Conservation (phyloP, 225 moss, liverwort and hornwort species). For the Lunularia cruciata region DNA sequence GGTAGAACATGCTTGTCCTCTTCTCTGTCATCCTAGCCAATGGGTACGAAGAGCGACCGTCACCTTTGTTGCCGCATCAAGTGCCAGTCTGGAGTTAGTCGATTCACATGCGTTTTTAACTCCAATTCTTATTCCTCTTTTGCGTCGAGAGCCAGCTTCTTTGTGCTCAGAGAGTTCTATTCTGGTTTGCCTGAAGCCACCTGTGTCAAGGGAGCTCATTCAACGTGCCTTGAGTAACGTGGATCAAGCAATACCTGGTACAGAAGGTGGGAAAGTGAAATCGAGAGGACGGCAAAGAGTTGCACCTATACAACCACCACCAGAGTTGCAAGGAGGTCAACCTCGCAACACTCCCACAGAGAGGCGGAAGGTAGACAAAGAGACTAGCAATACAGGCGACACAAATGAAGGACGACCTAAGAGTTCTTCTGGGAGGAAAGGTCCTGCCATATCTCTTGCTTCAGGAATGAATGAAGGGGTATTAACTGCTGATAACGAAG, state of each 20-base stretch:
- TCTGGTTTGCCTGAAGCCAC: slow-evolving; percentile 88
- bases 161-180: slow-evolving; percentile 77
- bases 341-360: slow-evolving; percentile 37
- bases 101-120: slow-evolving; percentile 89
- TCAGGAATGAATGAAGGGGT: slow-evolving; percentile 45
- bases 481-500: slow-evolving; percentile 63
- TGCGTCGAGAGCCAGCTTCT: slow-evolving; percentile 92
- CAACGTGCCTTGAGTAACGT: slow-evolving; percentile 85
- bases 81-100: slow-evolving; percentile 75
- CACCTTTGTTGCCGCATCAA: slow-evolving; percentile 86
- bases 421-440: slow-evolving; percentile 48
- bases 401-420: slow-evolving; percentile 44
- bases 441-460: slow-evolving; percentile 35
- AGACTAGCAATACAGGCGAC: slow-evolving; percentile 36
- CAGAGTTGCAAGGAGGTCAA: slow-evolving; percentile 50
- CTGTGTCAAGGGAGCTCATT: slow-evolving; percentile 93
- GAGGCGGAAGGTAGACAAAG: slow-evolving; percentile 50
- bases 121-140: slow-evolving; percentile 82
- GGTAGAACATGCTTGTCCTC: slow-evolving; percentile 86
- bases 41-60: slow-evolving; percentile 97
- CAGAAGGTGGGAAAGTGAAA: slow-evolving; percentile 70
- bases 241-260: slow-evolving; percentile 74
- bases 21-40: slow-evolving; percentile 97
- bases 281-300: slow-evolving; percentile 61
- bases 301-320: slow-evolving; percentile 65